Conservation (phyloP, 1,284 basidiomycete species). For the Naganishia sp. region DNA sequence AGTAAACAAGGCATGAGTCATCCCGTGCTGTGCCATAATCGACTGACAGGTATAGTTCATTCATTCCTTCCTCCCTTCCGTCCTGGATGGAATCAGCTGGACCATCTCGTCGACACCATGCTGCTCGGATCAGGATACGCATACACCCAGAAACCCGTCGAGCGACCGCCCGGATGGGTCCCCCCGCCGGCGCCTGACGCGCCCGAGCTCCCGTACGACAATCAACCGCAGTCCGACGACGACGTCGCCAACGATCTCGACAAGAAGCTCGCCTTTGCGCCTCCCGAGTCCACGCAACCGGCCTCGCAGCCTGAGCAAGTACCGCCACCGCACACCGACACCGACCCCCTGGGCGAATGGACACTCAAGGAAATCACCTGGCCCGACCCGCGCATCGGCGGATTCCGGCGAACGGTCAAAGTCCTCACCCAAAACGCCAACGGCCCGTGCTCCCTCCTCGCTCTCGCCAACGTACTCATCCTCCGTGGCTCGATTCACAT, state of each 20-base stretch:
- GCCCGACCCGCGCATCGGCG: conserved; percentile 43
- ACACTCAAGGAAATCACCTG: conserved; percentile 67
- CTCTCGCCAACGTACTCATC: conserved; percentile 73
- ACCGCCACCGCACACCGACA: background rate
- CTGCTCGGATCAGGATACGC: background rate
- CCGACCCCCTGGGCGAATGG: conserved; percentile 63
- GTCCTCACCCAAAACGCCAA: conserved; percentile 68
- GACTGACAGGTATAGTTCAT: background rate
- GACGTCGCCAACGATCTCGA: conserved; percentile 1
- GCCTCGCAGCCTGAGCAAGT: background rate
- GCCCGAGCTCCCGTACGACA: conserved; percentile 1
- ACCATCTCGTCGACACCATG: background rate
- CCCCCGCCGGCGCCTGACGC: background rate
- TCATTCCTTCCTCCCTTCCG: background rate
- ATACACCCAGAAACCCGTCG: conserved; percentile 14
- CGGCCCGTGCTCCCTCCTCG: conserved; percentile 82
- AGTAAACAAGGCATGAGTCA: conserved; percentile 18
- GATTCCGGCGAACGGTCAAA: conserved; percentile 38
- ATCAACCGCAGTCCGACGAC: background rate
- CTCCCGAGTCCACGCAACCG: background rate
- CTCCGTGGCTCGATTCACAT: conserved; percentile 74
- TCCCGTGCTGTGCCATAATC: background rate
- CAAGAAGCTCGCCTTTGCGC: background rate
- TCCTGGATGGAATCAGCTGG: background rate
- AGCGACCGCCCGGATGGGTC: background rate